Evolutionary conservation across 305 asterid genomes (phyloP).

Genomic region (Solanum aculeatissimum): DNA sequence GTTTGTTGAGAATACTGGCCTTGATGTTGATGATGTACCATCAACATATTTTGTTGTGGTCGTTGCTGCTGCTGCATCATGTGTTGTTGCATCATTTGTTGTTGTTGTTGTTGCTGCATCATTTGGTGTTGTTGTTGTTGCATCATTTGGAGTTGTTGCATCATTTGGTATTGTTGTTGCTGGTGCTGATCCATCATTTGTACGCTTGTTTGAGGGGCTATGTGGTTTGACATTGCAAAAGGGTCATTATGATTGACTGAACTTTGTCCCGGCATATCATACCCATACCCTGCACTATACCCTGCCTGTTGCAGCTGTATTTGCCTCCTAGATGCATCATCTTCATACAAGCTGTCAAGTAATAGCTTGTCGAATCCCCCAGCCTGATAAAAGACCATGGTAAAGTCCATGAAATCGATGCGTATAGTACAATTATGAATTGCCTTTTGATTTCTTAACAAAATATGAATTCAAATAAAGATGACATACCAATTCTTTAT

Average conservation of each 20-base stretch:
- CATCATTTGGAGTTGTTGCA: slow-evolving; percentile 13
- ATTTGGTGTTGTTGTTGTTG: slow-evolving; percentile 14
- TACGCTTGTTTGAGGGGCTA: slow-evolving; percentile 46
- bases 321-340: slow-evolving; percentile 48
- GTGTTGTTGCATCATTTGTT: slow-evolving; percentile 18
- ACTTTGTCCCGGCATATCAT: slow-evolving; percentile 20
- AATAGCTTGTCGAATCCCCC: slow-evolving; percentile 76
- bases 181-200: slow-evolving; percentile 70
- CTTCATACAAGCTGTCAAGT: slow-evolving; percentile 81
- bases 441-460: not conserved
- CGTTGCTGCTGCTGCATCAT: slow-evolving; percentile 12
- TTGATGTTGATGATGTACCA: slow-evolving; percentile 9
- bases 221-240: slow-evolving; percentile 41
- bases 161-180: slow-evolving; percentile 24
- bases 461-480: not conserved
- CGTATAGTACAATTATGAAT: not conserved
- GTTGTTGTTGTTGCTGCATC: slow-evolving; percentile 48
- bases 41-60: slow-evolving; percentile 19
- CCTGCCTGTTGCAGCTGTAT: slow-evolving; percentile 61
- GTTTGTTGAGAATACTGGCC: slow-evolving; percentile 10
- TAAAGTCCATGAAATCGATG: not conserved
- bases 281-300: slow-evolving; percentile 37
- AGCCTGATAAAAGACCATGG: slow-evolving; percentile 25
- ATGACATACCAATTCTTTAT: slow-evolving; percentile 33
- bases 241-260: slow-evolving; percentile 45